phyloP scores from a whole-genome alignment of 1,139 yeast genomes.

The Groenewaldozyma sp. region DNA sequence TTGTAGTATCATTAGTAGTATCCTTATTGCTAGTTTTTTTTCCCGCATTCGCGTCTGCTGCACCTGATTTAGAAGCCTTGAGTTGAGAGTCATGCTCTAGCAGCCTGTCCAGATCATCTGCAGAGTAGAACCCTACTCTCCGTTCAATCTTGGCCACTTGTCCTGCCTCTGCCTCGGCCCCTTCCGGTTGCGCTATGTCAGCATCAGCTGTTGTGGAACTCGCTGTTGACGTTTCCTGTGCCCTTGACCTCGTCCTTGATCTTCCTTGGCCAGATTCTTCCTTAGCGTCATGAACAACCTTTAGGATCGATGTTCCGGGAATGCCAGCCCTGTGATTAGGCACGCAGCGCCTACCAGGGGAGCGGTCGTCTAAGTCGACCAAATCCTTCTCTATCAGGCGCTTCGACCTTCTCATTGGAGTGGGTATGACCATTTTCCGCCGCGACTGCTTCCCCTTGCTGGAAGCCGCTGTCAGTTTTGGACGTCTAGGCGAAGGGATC shows the following conservation, averaged over 20 bases:
- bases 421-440: neutral
- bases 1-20: neutral
- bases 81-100: neutral
- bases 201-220: no score
- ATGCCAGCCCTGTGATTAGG: conserved; percentile 15
- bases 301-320: conserved; percentile 13
- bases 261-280: no score
- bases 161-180: no score
- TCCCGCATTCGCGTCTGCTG: neutral
- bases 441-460: neutral
- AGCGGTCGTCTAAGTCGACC: conserved; percentile 10
- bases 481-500: neutral
- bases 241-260: no score
- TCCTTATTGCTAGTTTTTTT: neutral
- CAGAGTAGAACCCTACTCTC: conserved; percentile 19
- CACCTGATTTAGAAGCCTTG: neutral
- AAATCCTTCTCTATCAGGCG: conserved; percentile 13
- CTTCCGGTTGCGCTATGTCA: conserved; percentile 1
- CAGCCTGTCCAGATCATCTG: conserved; percentile 13
- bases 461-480: no score
- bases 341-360: conserved; percentile 17
- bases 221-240: no score
- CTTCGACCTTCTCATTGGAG: conserved; percentile 12
- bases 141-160: no score
- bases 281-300: conserved; percentile 5